Evolutionary conservation across 2,329 filamentous ascomycete species (phyloP), one percentile per base, ranked within the genome.

Genomic region (Phialocephala sp.): DNA sequence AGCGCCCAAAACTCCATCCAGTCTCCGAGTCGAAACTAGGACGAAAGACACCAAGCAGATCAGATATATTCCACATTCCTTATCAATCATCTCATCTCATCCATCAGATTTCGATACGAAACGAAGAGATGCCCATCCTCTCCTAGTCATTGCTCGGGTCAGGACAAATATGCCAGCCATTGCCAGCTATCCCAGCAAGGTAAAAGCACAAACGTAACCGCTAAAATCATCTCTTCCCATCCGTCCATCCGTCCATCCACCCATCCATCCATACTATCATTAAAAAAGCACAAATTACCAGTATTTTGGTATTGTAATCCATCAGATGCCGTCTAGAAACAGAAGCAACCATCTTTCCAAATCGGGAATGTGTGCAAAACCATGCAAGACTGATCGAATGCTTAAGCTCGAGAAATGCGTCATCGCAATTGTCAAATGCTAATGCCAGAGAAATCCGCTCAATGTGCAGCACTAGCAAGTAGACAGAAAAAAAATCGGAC

Each of bases 391-490:
- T 43, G 55, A 60, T 59, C 43, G 47, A 60, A 58, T 66, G 60
- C 58, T 37, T 52, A 67, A 67, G 54, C 66, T 68, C 62, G 54
- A 54, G 60, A 67, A 56, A 39, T 63, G 62, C 64, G 36, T 60
- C 59, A 36, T 61, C 52, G 52, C 45, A 64, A 66, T 60, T 61
- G 50, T n/a, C 56, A 47, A 68, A 70, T 62, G 61, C 62, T 47
- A 68, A 71, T 73, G 71, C 67, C 65, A 54, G 66, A 66, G 66
- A 59, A 15, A 71, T 70, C 71, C 72, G 73, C 73, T 72, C 63
- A 71, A 72, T 66, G 65, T 62, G 68, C 65, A 70, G 60, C 66
- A 69, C 60, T 64, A 69, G 64, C 66, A 67, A 63, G 58, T 65
- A 71, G 59, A 69, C 37, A 69, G 67, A 66, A 67, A 67, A 59